A percentile compares a stretch with the other conserved stretches of the same genome.
Conservation (phyloP, 78 protist genomes). For the Paratrimastix pyriformis region DNA sequence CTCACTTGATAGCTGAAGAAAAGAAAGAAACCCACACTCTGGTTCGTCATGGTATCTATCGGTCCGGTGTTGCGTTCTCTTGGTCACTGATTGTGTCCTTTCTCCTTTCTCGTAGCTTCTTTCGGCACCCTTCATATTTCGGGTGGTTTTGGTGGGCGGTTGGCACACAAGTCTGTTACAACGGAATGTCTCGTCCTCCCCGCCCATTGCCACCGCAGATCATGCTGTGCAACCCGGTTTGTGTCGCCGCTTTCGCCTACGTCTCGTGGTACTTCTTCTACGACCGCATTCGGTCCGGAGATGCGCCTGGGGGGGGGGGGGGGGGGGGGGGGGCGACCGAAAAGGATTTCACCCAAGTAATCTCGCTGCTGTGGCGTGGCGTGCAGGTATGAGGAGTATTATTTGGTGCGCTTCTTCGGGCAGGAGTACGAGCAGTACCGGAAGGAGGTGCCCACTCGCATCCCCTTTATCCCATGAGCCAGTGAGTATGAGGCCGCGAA, state of each 20-base stretch:
- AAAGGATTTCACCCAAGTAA: too few species aligned
- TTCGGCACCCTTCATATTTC: constrained; percentile 75
- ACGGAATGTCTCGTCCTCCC: too few species aligned
- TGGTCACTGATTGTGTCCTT: constrained; percentile 55
- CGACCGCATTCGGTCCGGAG: constrained; percentile 60
- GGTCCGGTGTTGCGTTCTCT: constrained; percentile 47
- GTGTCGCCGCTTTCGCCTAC: constrained; percentile 29
- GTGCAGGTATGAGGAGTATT: constrained; percentile 58
- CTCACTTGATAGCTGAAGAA: constrained; percentile 41
- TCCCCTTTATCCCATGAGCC: constrained; percentile 61
- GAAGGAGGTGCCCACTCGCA: constrained; percentile 29
- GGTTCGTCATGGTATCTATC: not conserved
- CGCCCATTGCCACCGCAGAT: too few species aligned
- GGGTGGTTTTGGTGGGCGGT: constrained; percentile 72
- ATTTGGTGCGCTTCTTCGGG: constrained; percentile 47
- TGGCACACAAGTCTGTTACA: too few species aligned
- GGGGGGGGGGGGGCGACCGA: too few species aligned
- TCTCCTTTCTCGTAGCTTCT: too few species aligned
- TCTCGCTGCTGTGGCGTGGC: too few species aligned
- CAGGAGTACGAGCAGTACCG: constrained; percentile 34
- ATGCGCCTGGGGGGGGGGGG: too few species aligned
- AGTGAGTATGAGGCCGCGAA: too few species aligned
- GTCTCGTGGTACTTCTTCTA: constrained; percentile 58
- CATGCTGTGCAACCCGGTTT: constrained; percentile 59
- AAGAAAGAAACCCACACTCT: not conserved